These are phyloP conservation scores for Candida boidinii DNA, from an alignment of 805 yeast genomes.

Conservation along the genomic window DNA sequence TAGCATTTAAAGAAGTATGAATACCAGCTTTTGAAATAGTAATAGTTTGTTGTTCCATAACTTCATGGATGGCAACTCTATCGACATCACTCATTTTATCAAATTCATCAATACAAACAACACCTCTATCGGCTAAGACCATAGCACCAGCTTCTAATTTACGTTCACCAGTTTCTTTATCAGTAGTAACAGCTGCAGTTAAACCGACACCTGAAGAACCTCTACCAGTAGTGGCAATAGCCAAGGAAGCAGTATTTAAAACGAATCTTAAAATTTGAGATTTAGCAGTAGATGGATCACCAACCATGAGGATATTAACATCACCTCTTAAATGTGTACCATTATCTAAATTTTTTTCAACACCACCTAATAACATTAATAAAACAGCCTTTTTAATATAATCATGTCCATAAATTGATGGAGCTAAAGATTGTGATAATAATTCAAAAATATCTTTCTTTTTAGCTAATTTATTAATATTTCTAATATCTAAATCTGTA, in stretches of 20 bases:
- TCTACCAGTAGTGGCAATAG: constrained; percentile 97
- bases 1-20: constrained; percentile 90
- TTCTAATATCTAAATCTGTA: constrained; percentile 76
- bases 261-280: constrained; percentile 94
- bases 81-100: constrained; percentile 97
- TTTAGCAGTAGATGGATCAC: constrained; percentile 98
- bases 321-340: constrained; percentile 98
- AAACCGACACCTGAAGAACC: constrained; percentile 99
- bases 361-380: constrained; percentile 87
- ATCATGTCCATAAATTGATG: constrained; percentile 91
- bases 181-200: constrained; percentile 96
- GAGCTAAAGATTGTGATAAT: constrained; percentile 83
- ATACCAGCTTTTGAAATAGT: constrained; percentile 98
- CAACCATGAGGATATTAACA: constrained; percentile 91
- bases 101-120: constrained; percentile 97
- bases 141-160: constrained; percentile 98
- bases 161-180: constrained; percentile 94
- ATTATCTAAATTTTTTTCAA: constrained; percentile 85
- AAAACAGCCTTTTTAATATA: constrained; percentile 86
- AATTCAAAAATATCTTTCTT: constrained; percentile 66
- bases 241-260: constrained; percentile 87
- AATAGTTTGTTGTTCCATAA: constrained; percentile 98
- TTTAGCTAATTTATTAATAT: constrained; percentile 71
- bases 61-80: constrained; percentile 98
- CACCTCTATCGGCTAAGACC: constrained; percentile 96